Conservation (phyloP, 257 asterid genomes). For the Jaltomata sinuosa region DNA sequence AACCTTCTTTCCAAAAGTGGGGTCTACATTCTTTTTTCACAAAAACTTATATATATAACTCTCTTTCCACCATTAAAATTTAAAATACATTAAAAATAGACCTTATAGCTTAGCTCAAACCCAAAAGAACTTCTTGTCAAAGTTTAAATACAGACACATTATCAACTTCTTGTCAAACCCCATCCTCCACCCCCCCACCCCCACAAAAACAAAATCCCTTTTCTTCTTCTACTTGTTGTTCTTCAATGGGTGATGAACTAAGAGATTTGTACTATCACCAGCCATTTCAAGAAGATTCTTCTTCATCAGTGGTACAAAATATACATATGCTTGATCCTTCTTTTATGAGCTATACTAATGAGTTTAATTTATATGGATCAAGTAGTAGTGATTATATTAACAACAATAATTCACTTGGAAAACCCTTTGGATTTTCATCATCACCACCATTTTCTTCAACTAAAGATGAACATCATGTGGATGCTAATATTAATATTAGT, state of each 20-base stretch:
- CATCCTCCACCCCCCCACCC: conserved; percentile 5
- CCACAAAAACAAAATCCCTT: neutral
- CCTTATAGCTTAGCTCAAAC: conserved; percentile 14
- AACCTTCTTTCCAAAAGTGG: conserved; percentile 39
- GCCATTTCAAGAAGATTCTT: conserved; percentile 26
- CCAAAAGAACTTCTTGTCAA: conserved; percentile 47
- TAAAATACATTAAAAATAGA: neutral
- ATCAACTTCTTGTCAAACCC: conserved; percentile 38
- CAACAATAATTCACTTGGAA: conserved; percentile 15
- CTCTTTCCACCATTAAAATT: conserved; percentile 1
- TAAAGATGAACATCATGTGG: conserved; percentile 11
- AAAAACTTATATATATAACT: conserved; percentile 5
- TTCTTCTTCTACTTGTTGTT: conserved; percentile 2
- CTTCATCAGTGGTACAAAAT: conserved; percentile 14
- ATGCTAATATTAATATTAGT: conserved; percentile 1
- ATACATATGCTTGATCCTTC: conserved; percentile 46
- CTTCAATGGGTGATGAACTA: conserved; percentile 62
- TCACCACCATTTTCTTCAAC: conserved; percentile 7
- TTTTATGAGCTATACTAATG: conserved; percentile 28
- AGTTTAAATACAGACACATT: conserved; percentile 43
- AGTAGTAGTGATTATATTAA: neutral
- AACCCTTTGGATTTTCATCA: conserved; percentile 19
- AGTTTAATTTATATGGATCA: conserved; percentile 38
- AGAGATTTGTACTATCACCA: conserved; percentile 42
- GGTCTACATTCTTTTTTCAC: conserved; percentile 9